A percentile compares a stretch with the other conserved stretches of the same genome.
Evolutionary conservation across 1,139 yeast species (phyloP).

Genomic region (Lodderomyces parapsilosis): DNA sequence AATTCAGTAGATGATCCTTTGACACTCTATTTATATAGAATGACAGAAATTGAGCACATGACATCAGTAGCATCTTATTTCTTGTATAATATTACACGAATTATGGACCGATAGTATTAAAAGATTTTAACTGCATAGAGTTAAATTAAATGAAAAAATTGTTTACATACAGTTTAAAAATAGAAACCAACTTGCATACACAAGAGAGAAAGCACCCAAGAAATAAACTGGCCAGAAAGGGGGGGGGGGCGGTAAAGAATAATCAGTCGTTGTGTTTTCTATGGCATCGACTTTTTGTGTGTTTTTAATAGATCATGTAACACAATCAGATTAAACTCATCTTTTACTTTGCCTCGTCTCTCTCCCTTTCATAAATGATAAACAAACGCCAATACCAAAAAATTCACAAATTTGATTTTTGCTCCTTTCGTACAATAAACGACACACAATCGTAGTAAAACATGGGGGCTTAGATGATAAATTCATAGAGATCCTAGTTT

Average conservation of each 20-base stretch:
- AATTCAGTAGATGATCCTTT: too few species aligned
- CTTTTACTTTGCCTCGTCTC: too few species aligned
- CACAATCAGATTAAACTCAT: too few species aligned
- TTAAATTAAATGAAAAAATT: not conserved
- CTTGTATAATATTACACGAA: not conserved
- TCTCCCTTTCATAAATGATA: not conserved
- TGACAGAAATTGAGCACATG: too few species aligned
- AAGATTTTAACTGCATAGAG: not conserved
- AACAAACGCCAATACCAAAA: not conserved
- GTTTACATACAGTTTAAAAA: not conserved
- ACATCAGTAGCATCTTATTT: too few species aligned
- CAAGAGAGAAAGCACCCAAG: not conserved
- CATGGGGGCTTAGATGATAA: not conserved
- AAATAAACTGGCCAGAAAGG: not conserved
- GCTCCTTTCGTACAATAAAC: constrained; percentile 1
- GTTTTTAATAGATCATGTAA: too few species aligned
- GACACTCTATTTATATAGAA: too few species aligned
- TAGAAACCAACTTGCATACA: not conserved
- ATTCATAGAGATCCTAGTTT: too few species aligned
- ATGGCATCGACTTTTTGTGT: too few species aligned
- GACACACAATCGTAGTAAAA: not conserved
- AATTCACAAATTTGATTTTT: not conserved
- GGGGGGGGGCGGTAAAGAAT: too few species aligned
- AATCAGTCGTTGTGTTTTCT: too few species aligned
- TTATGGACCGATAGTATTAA: too few species aligned